Percentiles rank a stretch among this genome's conserved stretches.
Evolutionary conservation across 345 rosid species (phyloP).

Genomic region (Dimocarpus longan): DNA sequence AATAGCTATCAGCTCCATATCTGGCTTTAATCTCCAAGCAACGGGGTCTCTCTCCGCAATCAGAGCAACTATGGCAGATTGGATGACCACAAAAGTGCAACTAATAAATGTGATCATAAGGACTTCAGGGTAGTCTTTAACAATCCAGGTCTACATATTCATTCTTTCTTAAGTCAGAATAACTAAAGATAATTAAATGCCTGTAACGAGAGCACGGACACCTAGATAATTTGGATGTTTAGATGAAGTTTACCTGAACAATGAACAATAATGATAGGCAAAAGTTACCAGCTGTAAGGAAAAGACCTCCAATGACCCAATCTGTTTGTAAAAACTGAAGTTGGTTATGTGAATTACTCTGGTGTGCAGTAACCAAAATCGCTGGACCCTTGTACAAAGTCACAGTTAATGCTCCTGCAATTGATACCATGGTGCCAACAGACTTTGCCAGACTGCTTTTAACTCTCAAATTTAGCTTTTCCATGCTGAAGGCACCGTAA

Average conservation of each 20-base stretch:
- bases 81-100: constrained; percentile 16
- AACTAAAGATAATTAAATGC: too few relatives aligned
- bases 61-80: constrained; percentile 20
- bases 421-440: constrained; percentile 28
- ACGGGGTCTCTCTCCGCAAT: constrained; percentile 21
- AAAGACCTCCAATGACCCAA: constrained; percentile 24
- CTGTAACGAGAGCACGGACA: not conserved
- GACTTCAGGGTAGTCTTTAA: constrained; percentile 27
- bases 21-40: constrained; percentile 30
- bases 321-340: not conserved
- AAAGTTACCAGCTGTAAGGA: constrained; percentile 9
- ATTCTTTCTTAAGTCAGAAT: not conserved
- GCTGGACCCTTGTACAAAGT: constrained; percentile 35
- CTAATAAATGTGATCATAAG: constrained; percentile 22
- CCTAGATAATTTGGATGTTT: not conserved
- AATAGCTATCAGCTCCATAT: constrained; percentile 25
- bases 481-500: constrained; percentile 27
- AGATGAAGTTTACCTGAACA: constrained; percentile 2
- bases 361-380: not conserved
- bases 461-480: constrained; percentile 29
- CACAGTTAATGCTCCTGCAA: constrained; percentile 29
- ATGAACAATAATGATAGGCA: constrained; percentile 3
- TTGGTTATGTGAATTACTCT: not conserved
- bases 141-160: constrained; percentile 22
- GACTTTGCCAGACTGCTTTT: constrained; percentile 32